A percentile compares a stretch with the other conserved stretches of the same genome.
phyloP scores from a whole-genome alignment of 108 stramenopile species.

The Asterionellopsis glacialis region DNA sequence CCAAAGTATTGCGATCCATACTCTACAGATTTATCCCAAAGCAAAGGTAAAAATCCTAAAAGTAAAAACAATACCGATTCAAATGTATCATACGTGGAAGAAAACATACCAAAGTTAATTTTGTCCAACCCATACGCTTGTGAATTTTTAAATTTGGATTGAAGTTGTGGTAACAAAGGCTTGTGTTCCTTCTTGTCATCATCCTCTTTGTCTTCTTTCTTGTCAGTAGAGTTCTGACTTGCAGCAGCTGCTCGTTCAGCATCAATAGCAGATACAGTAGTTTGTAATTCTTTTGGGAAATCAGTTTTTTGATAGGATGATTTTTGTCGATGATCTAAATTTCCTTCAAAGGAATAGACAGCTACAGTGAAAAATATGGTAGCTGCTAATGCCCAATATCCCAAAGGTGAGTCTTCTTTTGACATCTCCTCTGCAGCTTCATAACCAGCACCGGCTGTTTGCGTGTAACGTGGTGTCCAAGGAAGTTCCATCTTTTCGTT shows the following conservation, averaged over 20 bases:
- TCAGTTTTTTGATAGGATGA: constrained; percentile 56
- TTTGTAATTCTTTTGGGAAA: constrained; percentile 61
- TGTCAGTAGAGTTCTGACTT: not conserved
- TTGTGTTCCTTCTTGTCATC: constrained; percentile 36
- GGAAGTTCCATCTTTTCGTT: constrained; percentile 27
- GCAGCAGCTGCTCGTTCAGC: constrained; percentile 22
- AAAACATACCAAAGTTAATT: constrained; percentile 84
- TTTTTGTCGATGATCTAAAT: constrained; percentile 67
- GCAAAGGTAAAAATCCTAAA: constrained; percentile 75
- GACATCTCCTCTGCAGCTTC: constrained; percentile 1
- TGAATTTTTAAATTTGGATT: constrained; percentile 73
- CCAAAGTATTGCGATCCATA: constrained; percentile 43
- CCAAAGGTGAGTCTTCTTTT: constrained; percentile 9
- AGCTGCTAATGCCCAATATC: constrained; percentile 48
- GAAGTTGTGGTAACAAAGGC: constrained; percentile 75
- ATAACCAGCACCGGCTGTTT: constrained; percentile 10
- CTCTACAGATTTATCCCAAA: constrained; percentile 62
- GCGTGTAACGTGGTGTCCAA: constrained; percentile 35
- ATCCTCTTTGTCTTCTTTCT: constrained; percentile 24
- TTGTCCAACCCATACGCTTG: constrained; percentile 90
- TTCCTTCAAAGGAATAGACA: constrained; percentile 65
- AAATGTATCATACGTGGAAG: constrained; percentile 53
- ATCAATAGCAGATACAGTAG: constrained; percentile 68
- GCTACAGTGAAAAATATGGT: constrained; percentile 69
- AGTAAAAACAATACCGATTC: constrained; percentile 71